Base-by-base conservation (phyloP, 176 grass and related monocot genomes). In the Cocos nucifera region DNA sequence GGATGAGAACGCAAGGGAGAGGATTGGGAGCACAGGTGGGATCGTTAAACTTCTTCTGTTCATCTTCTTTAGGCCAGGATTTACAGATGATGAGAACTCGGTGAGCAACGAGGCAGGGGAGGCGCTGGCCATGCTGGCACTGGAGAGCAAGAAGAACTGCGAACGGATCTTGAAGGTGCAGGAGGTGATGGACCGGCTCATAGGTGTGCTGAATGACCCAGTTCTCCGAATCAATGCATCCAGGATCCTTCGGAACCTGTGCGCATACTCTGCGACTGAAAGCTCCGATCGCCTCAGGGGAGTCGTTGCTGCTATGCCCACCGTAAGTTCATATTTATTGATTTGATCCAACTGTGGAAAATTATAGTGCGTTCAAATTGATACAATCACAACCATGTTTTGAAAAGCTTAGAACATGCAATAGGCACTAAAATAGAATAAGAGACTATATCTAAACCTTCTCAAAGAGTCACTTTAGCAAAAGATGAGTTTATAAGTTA, bases 141-240 rank as follows among this genome's bases (percentile, higher is more conserved):
- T 70, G 19, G 75, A 69, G 22, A 70, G 66, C 58, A 7, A 56
- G 15, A 20, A 49, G n/a, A 77, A 77, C 22, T 77, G 75, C 19
- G 2, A 53, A 12, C 17, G 30, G 19, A 56, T 77, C 19, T 39
- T 77, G 52, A 62, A 22, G 25, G 75, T 56, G 17, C 23, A 15
- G 6, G 50, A 28, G 48, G 63, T 19, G 10, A 3, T 63, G 63
- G 17, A 27, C 1, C 27, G 16, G 23, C 63, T 66, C 22, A 18
- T 53, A 2, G 0, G 3, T 4, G 50, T 50, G 15, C 22, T 53
- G 16, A 26, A 49, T 27, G 24, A 27, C 17, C 22, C 57, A 15
- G 24, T 27, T 4, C 57, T 59, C 24, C 22, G 26, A 17, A 5
- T 30, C 10, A 17, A 59, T 17, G 57, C 57, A n/a, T 14, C 25